These are phyloP conservation scores for Cyberlindnera lachancei DNA, from an alignment of 805 yeast species.

Conservation along the genomic window DNA sequence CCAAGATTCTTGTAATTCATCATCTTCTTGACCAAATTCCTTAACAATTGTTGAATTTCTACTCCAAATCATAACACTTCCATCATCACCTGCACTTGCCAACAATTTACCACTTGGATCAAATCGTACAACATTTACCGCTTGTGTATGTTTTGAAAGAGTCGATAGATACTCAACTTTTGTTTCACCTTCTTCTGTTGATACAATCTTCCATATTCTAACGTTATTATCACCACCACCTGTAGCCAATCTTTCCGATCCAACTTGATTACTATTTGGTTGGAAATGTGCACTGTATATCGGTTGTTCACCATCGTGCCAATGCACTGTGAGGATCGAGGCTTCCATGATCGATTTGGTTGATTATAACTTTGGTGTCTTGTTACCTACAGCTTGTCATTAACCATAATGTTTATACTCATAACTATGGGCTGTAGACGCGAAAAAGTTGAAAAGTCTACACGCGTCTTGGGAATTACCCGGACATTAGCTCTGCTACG, in stretches of 20 bases:
- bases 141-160: constrained; percentile 82
- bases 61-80: constrained; percentile 77
- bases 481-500: no score
- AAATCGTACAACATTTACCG: constrained; percentile 87
- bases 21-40: constrained; percentile 52
- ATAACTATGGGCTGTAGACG: no score
- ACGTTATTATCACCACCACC: constrained; percentile 94
- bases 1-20: constrained; percentile 71
- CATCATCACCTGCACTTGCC: constrained; percentile 96
- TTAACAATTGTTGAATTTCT: constrained; percentile 43
- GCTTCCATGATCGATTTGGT: no score
- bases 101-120: constrained; percentile 59
- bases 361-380: no score
- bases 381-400: no score
- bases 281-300: constrained; percentile 65
- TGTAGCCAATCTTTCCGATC: constrained; percentile 57
- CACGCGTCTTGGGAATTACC: no score
- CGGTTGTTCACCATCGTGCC: constrained; percentile 74
- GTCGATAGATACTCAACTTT: constrained; percentile 73
- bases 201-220: constrained; percentile 33
- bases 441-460: no score
- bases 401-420: no score
- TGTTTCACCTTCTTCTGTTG: constrained; percentile 19
- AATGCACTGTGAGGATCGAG: constrained; percentile 49
- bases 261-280: constrained; percentile 24